Base-by-base conservation (phyloP, 345 rosid species). In the Aegle marmelos region DNA sequence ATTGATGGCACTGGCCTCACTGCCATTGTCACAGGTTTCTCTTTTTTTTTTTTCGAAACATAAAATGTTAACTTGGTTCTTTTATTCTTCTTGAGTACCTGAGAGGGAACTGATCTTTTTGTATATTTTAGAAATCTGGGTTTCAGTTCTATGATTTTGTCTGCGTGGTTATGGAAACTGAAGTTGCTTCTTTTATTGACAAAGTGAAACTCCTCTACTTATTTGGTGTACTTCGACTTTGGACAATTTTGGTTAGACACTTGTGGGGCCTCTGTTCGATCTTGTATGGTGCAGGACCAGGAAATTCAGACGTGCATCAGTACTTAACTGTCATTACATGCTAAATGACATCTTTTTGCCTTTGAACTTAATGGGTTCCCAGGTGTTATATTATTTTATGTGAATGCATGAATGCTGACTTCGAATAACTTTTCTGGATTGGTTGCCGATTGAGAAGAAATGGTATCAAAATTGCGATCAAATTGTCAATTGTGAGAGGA, bases 1-100 rank as follows among this genome's bases (percentile, higher is more conserved):
- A 80, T 91, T 72, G 91, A 91, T 81, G 96, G 84, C 59, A 73
- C 90, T 61, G 90, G 84, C 78, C 94, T 93, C 86, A 91, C 96
- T 45, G 94, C 98, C 71, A 82, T 93, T 81, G 88, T 89, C 68
- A 90, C 98, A 78, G 98, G 98, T 93, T 74, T 4, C 31, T 68
- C 45, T 61, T 10, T 93, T 74, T 4, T 27, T 68, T 54, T 61
- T 10, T 39, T 67, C n/a, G 1, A 4, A 0, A 14, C 17, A 28
- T 10, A 22, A 6, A 63, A 63, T 63, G 39, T 14, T 31, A 30
- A 28, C 67, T 7, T 34, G 67, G 65, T 61, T 24, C 6, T 36
- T 7, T 39, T 75, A 11, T 64, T 31, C 7, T 14, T 11, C 33
- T 24, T 2, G 22, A 22, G 25, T 13, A 2, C 34, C 25, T 24